phyloP scores from a whole-genome alignment of 495 filamentous ascomycete species.

The Aspergillus diversus region DNA sequence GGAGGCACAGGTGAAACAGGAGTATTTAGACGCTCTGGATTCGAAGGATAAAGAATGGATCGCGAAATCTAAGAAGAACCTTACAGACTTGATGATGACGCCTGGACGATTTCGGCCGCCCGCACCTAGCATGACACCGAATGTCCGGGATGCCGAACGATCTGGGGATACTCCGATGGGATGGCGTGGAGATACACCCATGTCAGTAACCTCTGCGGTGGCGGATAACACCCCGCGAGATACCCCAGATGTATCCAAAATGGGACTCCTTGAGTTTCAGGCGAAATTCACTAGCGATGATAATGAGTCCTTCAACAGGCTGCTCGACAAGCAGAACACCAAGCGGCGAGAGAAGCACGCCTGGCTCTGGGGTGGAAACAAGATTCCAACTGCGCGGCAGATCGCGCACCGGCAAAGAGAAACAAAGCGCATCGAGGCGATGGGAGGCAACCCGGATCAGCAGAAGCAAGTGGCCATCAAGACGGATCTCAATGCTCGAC shows the following conservation, averaged over 20 bases:
- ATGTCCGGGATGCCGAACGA: slow-evolving; percentile 46
- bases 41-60: slow-evolving; percentile 88
- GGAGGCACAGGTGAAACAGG: slow-evolving; percentile 82
- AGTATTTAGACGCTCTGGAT: slow-evolving; percentile 89
- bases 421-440: slow-evolving; percentile 58
- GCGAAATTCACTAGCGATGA: slow-evolving; percentile 94
- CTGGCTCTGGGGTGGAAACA: slow-evolving; percentile 88
- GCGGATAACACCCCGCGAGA: slow-evolving; percentile 37
- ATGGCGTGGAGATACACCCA: slow-evolving; percentile 69
- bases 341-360: slow-evolving; percentile 79
- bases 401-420: slow-evolving; percentile 77
- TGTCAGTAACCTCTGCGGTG: slow-evolving; percentile 55
- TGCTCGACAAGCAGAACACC: slow-evolving; percentile 89
- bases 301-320: slow-evolving; percentile 91
- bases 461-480: slow-evolving; percentile 52
- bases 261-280: slow-evolving; percentile 85
- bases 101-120: slow-evolving; percentile 52
- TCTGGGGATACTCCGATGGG: slow-evolving; percentile 50
- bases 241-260: slow-evolving; percentile 71
- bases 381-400: slow-evolving; percentile 83
- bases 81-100: slow-evolving; percentile 78
- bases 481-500: slow-evolving; percentile 65
- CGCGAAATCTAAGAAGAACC: slow-evolving; percentile 68
- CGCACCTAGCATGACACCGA: slow-evolving; percentile 31
- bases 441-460: slow-evolving; percentile 32